Evolutionary conservation across 2,329 filamentous ascomycete species (phyloP).

Genomic region (Triangularia setosa): DNA sequence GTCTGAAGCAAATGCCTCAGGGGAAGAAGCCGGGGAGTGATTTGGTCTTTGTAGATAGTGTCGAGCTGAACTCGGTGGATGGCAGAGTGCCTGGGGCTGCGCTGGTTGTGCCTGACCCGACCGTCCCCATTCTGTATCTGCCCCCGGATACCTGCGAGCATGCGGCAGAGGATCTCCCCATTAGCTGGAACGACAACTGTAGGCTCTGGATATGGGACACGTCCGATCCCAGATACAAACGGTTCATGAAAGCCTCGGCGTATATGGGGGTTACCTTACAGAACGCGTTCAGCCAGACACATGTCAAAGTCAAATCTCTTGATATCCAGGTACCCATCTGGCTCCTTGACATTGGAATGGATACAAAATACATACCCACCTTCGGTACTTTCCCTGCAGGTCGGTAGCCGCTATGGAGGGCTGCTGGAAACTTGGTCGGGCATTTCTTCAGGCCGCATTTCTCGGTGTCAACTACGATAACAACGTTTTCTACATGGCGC

Average conservation of each 20-base stretch:
- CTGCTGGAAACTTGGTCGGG: not conserved
- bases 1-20: too few species aligned
- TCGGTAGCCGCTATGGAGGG: not conserved
- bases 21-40: too few species aligned
- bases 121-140: not conserved
- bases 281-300: not conserved
- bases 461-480: constrained; percentile 7
- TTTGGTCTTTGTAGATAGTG: too few species aligned
- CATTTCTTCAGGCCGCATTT: constrained; percentile 12
- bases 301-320: not conserved
- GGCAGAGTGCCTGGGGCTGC: not conserved
- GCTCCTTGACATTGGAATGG: constrained; percentile 7
- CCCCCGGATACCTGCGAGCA: not conserved
- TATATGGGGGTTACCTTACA: not conserved
- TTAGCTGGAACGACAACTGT: not conserved
- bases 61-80: too few species aligned
- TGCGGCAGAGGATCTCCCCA: not conserved
- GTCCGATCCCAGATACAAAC: not conserved
- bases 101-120: not conserved
- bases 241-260: not conserved
- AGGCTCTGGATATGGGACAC: not conserved
- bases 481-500: not conserved
- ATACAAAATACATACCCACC: not conserved
- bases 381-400: constrained; percentile 9
- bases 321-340: constrained; percentile 11